Evolutionary conservation across 257 asterid genomes (phyloP), one percentile per base, ranked within the genome.

Genomic region (Henckelia pumila): DNA sequence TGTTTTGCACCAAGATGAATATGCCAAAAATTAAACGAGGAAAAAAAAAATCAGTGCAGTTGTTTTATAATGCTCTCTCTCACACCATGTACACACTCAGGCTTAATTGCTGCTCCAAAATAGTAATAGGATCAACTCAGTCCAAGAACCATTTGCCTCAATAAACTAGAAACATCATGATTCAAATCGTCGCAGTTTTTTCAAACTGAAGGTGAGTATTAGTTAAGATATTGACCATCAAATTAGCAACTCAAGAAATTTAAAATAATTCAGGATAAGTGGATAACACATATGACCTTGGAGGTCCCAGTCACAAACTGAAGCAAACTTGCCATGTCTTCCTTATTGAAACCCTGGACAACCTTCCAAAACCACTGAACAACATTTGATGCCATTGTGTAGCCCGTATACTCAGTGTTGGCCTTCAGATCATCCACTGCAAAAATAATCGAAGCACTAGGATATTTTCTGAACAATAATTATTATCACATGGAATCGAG

Each of bases 261-360:
- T 23, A 33, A 28, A 63, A 59, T 9, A 62, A 37, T 26, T 35
- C 56, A 53, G 57, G 52, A 25, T 53, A 35, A 47, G n/a, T n/a
- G n/a, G n/a, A n/a, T n/a, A n/a, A n/a, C 63, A 65, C 57, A 66
- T 56, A 73, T 80, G 76, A 93, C 99, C 97, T 90, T 93, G 23
- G 99, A 93, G 78, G 99, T 93, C 71, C 99, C 99, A 5, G 99
- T 93, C 30, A 93, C 95, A 76, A 93, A 93, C 73, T 93, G 99
- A 75, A 93, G 91, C 35, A 93, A 83, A 81, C 99, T 88, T 67
- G 99, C 99, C 86, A 85, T 93, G 75, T 93, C 99, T 81, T 93
- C 99, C 81, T 93, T 93, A 86, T 55, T 91, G 82, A 93, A 93
- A 72, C 82, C 92, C 77, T 82, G 81, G 68, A 91, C 95, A 58